Base-by-base conservation (phyloP, 2,329 filamentous ascomycete genomes). In the Penicillium expansum region DNA sequence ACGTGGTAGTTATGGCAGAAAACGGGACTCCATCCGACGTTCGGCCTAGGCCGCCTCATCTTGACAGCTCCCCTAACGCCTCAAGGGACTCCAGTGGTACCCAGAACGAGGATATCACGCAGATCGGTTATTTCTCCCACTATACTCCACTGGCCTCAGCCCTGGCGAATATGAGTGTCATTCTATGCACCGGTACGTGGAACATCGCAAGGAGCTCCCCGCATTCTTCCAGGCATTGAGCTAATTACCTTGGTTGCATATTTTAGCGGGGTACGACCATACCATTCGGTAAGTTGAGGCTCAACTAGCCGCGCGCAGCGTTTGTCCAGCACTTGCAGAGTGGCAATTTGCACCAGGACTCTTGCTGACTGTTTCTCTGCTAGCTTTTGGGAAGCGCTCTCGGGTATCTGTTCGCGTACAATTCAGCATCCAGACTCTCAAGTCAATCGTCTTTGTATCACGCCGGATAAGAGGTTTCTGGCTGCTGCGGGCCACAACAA, bases 361-460 rank as follows among this genome's bases (percentile, higher is more conserved):
- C 27, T 6, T 20, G 33, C 60, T 62, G 29, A 62, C 27, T 43
- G 48, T 60, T 47, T 59, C 22, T 39, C 57, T 30, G 20, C 32
- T 29, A 95, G 92, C 63, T 99, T 99, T 80, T 99, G 94, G 94
- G 94, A 99, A 77, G 94, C 94, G 1, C 84, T 99, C 55, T 97
- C 92, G 11, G 94, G 94, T 52, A 97, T 99, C 69, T 99, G 94
- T 79, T 97, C 92, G 41, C 90, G 94, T 63, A 99, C 94, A 22
- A 97, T 99, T 67, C 94, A 97, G 67, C 93, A 99, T 71, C 91
- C 94, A 2, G 94, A 99, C 76, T 97, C 93, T 10, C 94, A 99
- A 76, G 94, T 99, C 67, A 99, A 99, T 77, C 90, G 94, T 42
- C 87, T 99, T 48, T 97, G 93, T 76, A 99, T 99, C 70, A 97